These are phyloP conservation scores for Naematelia aurantialba DNA, from an alignment of 768 basidiomycete species.

Conservation along the genomic window DNA sequence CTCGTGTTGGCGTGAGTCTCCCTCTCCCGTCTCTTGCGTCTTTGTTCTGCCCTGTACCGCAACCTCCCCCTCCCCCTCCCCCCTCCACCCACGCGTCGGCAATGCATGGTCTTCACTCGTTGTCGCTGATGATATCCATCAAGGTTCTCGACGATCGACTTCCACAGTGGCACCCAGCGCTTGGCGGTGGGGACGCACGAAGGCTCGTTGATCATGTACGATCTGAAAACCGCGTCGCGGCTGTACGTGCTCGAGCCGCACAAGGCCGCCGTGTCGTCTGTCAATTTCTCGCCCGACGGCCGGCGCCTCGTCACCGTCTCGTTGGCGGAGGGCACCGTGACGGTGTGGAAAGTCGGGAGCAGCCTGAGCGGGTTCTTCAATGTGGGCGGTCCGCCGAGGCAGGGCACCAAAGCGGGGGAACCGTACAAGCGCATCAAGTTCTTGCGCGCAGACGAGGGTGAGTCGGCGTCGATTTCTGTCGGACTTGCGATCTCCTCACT, in stretches of 20 bases:
- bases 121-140: background rate
- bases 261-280: conserved; percentile 71
- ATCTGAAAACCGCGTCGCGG: conserved; percentile 90
- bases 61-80: background rate
- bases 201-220: conserved; percentile 77
- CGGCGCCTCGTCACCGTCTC: conserved; percentile 81
- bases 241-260: conserved; percentile 93
- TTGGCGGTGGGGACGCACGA: conserved; percentile 91
- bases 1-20: conserved; percentile 80
- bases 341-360: conserved; percentile 94
- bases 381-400: conserved; percentile 82
- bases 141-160: conserved; percentile 91
- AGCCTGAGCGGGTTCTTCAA: conserved; percentile 84
- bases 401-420: conserved; percentile 69
- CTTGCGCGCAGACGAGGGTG: conserved; percentile 78
- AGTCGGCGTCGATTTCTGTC: too few species aligned
- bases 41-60: background rate
- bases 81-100: background rate
- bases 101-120: background rate
- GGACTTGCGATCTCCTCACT: too few species aligned
- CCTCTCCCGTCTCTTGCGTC: background rate
- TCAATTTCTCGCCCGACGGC: conserved; percentile 91
- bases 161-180: conserved; percentile 79
- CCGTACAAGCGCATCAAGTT: conserved; percentile 87
- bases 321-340: conserved; percentile 73